Conservation (phyloP, 805 yeast species). For the Kurtzmaniella fragi region DNA sequence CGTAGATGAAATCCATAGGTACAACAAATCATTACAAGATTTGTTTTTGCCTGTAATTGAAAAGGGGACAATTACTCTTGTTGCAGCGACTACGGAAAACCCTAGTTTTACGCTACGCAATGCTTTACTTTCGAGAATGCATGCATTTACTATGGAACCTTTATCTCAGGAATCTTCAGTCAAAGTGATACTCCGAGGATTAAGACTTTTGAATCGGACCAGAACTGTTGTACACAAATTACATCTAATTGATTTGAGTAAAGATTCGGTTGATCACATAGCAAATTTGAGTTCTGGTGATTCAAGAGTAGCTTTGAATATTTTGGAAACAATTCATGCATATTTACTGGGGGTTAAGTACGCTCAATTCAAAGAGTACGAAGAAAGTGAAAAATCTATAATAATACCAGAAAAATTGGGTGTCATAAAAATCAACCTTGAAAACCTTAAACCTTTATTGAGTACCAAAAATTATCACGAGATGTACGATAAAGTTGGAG, state of each 20-base stretch:
- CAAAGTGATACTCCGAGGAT: slow-evolving; percentile 30
- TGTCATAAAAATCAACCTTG: slow-evolving; percentile 35
- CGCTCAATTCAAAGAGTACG: slow-evolving; percentile 13
- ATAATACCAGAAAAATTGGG: slow-evolving; percentile 17
- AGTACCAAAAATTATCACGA: slow-evolving; percentile 43
- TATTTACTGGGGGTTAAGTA: slow-evolving; percentile 35
- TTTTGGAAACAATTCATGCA: slow-evolving; percentile 69
- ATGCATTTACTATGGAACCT: slow-evolving; percentile 40
- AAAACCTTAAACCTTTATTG: slow-evolving; percentile 35
- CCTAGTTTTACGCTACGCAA: slow-evolving; percentile 40
- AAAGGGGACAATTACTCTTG: slow-evolving; percentile 32
- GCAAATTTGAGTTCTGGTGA: slow-evolving; percentile 82
- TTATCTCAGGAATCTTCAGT: slow-evolving; percentile 26
- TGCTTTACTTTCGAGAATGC: slow-evolving; percentile 40
- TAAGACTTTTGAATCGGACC: slow-evolving; percentile 49
- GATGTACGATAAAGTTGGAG: slow-evolving; percentile 83
- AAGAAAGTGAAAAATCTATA: slow-evolving; percentile 11
- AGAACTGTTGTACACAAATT: slow-evolving; percentile 48
- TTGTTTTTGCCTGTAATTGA: slow-evolving; percentile 38
- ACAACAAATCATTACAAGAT: slow-evolving; percentile 40
- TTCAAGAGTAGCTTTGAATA: slow-evolving; percentile 75
- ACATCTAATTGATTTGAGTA: slow-evolving; percentile 47
- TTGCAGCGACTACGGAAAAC: slow-evolving; percentile 63
- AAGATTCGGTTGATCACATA: slow-evolving; percentile 59
- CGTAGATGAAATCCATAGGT: slow-evolving; percentile 41